These are phyloP conservation scores for Daphne laureola DNA, from an alignment of 441 rosid genomes.

Conservation along the genomic window DNA sequence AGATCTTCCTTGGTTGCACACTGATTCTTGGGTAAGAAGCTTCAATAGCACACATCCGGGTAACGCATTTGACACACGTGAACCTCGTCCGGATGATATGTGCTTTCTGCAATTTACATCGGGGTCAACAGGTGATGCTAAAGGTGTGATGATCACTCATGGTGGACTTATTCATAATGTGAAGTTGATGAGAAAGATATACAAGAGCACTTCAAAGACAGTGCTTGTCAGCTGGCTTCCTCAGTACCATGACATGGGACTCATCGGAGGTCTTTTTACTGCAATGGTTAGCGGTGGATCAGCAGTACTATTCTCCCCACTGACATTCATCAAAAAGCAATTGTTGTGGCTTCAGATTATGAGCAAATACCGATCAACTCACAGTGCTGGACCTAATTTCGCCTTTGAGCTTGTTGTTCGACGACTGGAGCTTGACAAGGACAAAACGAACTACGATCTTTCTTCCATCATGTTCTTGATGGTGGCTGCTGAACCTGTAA, in stretches of 20 bases:
- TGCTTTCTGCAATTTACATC: slow-evolving; percentile 72
- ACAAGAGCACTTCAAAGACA: slow-evolving; percentile 58
- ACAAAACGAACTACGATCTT: slow-evolving; percentile 38
- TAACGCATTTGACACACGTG: slow-evolving; percentile 15
- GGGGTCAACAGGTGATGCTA: slow-evolving; percentile 75
- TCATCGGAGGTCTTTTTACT: slow-evolving; percentile 66
- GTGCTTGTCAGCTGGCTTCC: slow-evolving; percentile 70
- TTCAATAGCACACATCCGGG: slow-evolving; percentile 19
- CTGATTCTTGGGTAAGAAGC: slow-evolving; percentile 58
- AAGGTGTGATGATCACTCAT: slow-evolving; percentile 67
- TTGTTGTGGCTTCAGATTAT: slow-evolving; percentile 58
- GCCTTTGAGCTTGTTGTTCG: slow-evolving; percentile 56
- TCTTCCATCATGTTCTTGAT: slow-evolving; percentile 63
- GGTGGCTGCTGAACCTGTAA: slow-evolving; percentile 76
- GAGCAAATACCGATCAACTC: slow-evolving; percentile 53
- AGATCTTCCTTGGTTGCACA: slow-evolving; percentile 59
- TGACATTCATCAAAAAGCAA: slow-evolving; percentile 56
- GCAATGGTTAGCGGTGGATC: slow-evolving; percentile 66
- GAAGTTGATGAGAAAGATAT: slow-evolving; percentile 47
- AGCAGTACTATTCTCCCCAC: slow-evolving; percentile 51
- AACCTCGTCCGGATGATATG: slow-evolving; percentile 37
- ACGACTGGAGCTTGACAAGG: slow-evolving; percentile 46
- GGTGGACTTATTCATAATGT: slow-evolving; percentile 64
- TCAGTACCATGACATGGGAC: slow-evolving; percentile 77
- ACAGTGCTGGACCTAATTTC: slow-evolving; percentile 70